Evolutionary conservation across 1,139 yeast genomes (phyloP), one percentile per base, ranked within the genome.

Genomic region (Yamadazyma kanchanaburiensis): DNA sequence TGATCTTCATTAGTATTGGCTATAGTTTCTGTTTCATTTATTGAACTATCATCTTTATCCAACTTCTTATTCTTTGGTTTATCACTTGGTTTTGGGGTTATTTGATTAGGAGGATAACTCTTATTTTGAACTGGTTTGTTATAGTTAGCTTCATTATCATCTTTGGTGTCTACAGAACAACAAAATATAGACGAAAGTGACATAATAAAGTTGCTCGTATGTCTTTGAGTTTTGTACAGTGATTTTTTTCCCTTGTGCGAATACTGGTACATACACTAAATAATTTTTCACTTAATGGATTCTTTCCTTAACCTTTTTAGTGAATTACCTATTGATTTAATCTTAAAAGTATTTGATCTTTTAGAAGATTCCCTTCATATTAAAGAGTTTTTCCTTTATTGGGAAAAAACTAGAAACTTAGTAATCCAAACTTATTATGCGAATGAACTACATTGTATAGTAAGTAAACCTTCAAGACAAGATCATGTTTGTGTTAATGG

Each of bases 21-120:
- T 22, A 66, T 62, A 16, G 73, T 67, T 35, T 64, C 73, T 8
- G 70, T 61, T 39, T 67, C 73, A 38, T 65, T 60, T 23, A 60
- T 51, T 6, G 69, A 62, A 34, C 63, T 58, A 28, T 65, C 73
- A 24, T 64, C 71, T 13, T 30, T 40, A 30, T 64, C 71, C 26
- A 58, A 38, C 31, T 57, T 42, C 19, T 60, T 63, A 31, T 43
- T 38, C 16, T 36, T 32, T 10, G 33, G 33, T 12, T 36, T 44
- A 17, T 21, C n/a, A 14, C 25, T 20, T 25, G 24, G 14, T 10
- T 21, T 17, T 5, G 22, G 11, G 13, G 10, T 18, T 14, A 30
- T 30, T 13, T 22, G 20, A 9, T 26, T 20, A 21, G n/a, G 24
- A 6, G 22, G 18, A 24, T 26, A 26, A 10, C 20, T 16, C 13